These are phyloP conservation scores for Pestalotiopsis sp. DNA, from an alignment of 2,329 filamentous ascomycete genomes.

Conservation along the genomic window DNA sequence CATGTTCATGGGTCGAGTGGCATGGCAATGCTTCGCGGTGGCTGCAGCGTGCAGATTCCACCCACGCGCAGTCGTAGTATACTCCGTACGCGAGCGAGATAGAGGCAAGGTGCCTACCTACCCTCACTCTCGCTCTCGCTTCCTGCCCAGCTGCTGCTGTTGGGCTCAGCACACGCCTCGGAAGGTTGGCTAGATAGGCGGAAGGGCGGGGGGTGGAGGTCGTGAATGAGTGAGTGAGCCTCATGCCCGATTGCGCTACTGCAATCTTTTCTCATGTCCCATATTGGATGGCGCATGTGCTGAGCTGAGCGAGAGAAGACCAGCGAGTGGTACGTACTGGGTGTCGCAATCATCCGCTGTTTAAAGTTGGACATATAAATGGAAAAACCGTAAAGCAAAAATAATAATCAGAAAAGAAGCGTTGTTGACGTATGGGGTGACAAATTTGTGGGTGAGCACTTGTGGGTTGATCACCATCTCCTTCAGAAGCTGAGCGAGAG, in stretches of 20 bases:
- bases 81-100: neutral
- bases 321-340: neutral
- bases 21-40: neutral
- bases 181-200: neutral
- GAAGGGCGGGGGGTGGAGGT: neutral
- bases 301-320: neutral
- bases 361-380: neutral
- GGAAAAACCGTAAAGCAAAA: neutral
- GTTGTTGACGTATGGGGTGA: neutral
- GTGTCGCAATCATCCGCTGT: neutral
- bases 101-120: neutral
- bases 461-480: neutral
- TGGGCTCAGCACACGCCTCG: neutral
- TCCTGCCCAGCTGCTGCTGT: neutral
- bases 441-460: neutral
- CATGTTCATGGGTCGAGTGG: neutral
- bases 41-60: neutral
- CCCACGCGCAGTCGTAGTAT: neutral
- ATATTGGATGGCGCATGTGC: constrained; percentile 3
- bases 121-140: neutral
- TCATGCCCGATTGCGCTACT: constrained; percentile 3
- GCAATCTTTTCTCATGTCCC: constrained; percentile 1
- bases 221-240: neutral
- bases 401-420: neutral
- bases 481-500: neutral